Conservation (phyloP, 2,329 filamentous ascomycete genomes). For the Chaetomium strumarium region DNA sequence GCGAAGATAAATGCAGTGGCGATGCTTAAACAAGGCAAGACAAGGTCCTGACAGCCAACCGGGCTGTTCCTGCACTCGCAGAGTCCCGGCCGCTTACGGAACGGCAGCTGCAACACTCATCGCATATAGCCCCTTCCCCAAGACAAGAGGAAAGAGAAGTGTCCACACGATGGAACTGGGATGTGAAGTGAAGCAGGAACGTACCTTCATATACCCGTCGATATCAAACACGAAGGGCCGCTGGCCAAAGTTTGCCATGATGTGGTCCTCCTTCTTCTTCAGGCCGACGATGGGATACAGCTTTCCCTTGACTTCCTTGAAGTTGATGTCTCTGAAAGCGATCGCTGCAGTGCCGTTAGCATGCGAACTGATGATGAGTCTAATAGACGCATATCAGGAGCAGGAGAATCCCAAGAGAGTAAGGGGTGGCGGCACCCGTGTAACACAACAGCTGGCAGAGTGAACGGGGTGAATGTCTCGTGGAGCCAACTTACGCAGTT, state of each 20-base stretch:
- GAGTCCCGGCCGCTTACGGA: background rate
- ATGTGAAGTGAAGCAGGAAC: conserved; percentile 24
- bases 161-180: background rate
- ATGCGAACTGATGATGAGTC: background rate
- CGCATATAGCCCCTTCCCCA: background rate
- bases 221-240: conserved; percentile 87
- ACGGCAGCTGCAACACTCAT: background rate
- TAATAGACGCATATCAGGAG: background rate
- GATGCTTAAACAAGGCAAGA: background rate
- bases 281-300: conserved; percentile 64
- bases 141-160: background rate
- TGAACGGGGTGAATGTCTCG: background rate
- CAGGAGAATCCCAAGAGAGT: background rate
- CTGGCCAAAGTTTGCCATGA: conserved; percentile 62
- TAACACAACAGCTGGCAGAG: background rate
- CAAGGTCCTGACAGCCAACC: background rate
- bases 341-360: conserved; percentile 38
- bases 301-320: conserved; percentile 47
- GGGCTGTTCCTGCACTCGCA: conserved; percentile 3
- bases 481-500: conserved; percentile 42
- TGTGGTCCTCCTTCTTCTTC: conserved; percentile 56
- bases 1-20: background rate
- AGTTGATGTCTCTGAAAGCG: conserved; percentile 64
- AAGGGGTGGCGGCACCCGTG: background rate
- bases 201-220: conserved; percentile 73